These are phyloP conservation scores for Leccinum uliginosum DNA, from an alignment of 768 basidiomycete genomes.

Conservation along the genomic window DNA sequence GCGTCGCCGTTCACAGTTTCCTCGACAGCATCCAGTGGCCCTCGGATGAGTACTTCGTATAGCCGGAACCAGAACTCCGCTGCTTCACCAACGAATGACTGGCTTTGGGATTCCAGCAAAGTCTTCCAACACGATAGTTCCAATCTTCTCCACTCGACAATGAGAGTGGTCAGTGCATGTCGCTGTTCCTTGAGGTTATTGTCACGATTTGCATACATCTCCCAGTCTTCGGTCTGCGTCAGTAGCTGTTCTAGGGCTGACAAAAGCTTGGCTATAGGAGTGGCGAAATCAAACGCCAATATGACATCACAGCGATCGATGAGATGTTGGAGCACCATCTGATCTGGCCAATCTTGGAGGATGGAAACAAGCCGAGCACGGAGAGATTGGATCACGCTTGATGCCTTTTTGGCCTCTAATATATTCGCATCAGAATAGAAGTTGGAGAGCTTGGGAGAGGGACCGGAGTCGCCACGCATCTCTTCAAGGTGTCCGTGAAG, in stretches of 20 bases:
- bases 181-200: slow-evolving; percentile 73
- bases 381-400: slow-evolving; percentile 47
- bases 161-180: slow-evolving; percentile 59
- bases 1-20: slow-evolving; percentile 32
- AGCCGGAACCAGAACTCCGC: slow-evolving; percentile 90
- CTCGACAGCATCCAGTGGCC: slow-evolving; percentile 45
- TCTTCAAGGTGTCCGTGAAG: slow-evolving; percentile 39
- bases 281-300: slow-evolving; percentile 54
- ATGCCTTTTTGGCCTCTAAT: slow-evolving; percentile 60
- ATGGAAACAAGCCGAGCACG: slow-evolving; percentile 50
- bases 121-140: slow-evolving; percentile 86
- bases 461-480: slow-evolving; percentile 24
- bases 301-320: slow-evolving; percentile 64
- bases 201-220: slow-evolving; percentile 88
- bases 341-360: slow-evolving; percentile 88
- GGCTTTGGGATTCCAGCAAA: slow-evolving; percentile 69
- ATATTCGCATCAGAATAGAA: slow-evolving; percentile 84
- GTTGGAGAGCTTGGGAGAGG: slow-evolving; percentile 41
- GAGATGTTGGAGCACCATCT: slow-evolving; percentile 92
- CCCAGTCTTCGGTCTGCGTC: slow-evolving; percentile 91
- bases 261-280: slow-evolving; percentile 79
- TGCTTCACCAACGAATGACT: slow-evolving; percentile 37
- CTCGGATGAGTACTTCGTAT: slow-evolving; percentile 74
- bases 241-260: slow-evolving; percentile 82
- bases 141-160: slow-evolving; percentile 86